phyloP scores from a whole-genome alignment of 192 early-diverging fungal genomes.

The Radiomyces spectabilis region DNA sequence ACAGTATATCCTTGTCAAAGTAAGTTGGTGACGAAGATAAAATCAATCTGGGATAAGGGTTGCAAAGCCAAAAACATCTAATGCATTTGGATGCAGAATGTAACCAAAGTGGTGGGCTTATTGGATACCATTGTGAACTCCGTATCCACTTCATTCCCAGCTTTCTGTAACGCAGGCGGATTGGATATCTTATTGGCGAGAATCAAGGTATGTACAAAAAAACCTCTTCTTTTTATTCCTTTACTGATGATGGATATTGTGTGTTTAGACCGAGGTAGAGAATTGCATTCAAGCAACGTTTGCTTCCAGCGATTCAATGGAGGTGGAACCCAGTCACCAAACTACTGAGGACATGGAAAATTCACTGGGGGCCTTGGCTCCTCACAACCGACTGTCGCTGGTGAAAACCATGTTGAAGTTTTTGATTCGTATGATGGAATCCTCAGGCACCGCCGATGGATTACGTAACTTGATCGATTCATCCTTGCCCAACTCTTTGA shows the following conservation, averaged over 20 bases:
- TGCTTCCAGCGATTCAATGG: constrained; percentile 40
- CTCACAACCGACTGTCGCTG: constrained; percentile 67
- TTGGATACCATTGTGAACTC: constrained; percentile 80
- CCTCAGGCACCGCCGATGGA: constrained; percentile 82
- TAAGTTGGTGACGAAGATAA: constrained; percentile 7
- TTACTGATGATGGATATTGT: no score
- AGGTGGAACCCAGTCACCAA: no score
- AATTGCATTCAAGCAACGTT: no score
- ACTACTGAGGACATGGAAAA: background rate
- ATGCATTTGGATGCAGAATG: constrained; percentile 32
- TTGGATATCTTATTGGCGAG: constrained; percentile 69
- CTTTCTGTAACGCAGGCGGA: constrained; percentile 80
- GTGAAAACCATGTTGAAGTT: constrained; percentile 89
- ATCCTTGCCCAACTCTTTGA: constrained; percentile 66
- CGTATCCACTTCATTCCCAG: constrained; percentile 63
- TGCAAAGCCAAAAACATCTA: background rate
- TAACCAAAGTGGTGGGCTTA: constrained; percentile 65
- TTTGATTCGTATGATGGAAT: constrained; percentile 90
- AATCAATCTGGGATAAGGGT: background rate
- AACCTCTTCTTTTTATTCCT: no score
- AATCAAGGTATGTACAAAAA: constrained; percentile 66
- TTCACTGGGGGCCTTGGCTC: constrained; percentile 27
- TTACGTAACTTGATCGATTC: constrained; percentile 94
- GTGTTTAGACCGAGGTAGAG: constrained; percentile 46
- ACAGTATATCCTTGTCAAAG: constrained; percentile 50